Evolutionary conservation across 2,329 filamentous ascomycete genomes (phyloP), one percentile per base, ranked within the genome.

Genomic region (Colletotrichum simmondsii): DNA sequence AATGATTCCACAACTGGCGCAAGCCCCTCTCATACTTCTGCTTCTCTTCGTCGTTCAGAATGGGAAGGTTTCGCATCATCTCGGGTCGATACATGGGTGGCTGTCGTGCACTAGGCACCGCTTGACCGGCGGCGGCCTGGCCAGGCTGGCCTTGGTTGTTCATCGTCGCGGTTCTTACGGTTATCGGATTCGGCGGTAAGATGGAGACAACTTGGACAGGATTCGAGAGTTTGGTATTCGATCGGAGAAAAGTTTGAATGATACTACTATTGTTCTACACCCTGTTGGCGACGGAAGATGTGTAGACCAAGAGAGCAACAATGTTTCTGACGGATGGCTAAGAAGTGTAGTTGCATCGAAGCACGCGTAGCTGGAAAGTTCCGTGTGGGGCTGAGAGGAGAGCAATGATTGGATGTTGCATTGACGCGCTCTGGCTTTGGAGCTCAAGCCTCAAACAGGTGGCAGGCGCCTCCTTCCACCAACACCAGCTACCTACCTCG

Each of bases 11-110:
- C 0, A 92, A 81, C 2, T 81, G 77, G 11, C 84, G 83, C 0
- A 92, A 81, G 1, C 90, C 90, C 2, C 83, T 80, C 75, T 92
- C 89, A 75, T 92, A 92, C 76, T 90, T 91, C 2, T 76, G 76
- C 76, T 88, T 90, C 69, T 92, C 91, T 1, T 88, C 85, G 1
- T 87, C 83, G 30, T 82, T 87, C 3, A 92, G 82, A 52, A 86
- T 84, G 2, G 82, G 82, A 4, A 91, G 83, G 6, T 74, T 83
- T 42, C 86, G 84, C 79, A 91, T 90, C 65, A 87, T 85, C 46
- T 86, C 84, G 0, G 89, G 88, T 42, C 85, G 83, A 42, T 87
- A 89, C 80, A 89, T 85, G 1, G 84, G 83, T 2, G 80, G 77
- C 11, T 77, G 79, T 10, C 78, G 79, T 72, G 72, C 71, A 76